Evolutionary conservation across 2,329 filamentous ascomycete species (phyloP), one percentile per base, ranked within the genome.

Genomic region (Lachnellula suecica): DNA sequence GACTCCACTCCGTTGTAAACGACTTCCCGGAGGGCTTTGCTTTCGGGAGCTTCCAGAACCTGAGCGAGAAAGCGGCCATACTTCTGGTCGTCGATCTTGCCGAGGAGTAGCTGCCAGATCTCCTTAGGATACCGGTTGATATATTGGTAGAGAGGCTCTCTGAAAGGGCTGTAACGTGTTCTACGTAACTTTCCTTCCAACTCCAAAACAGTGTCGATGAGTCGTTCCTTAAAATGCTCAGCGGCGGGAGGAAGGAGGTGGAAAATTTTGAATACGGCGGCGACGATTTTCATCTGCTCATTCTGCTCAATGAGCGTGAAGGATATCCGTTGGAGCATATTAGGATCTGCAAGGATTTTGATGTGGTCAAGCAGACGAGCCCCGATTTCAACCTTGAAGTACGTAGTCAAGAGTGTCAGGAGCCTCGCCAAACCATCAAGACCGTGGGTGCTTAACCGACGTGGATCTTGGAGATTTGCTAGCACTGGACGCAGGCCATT

Each of bases 331-430:
- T 97, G 92, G 60, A 97, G 75, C 13, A 84, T 81, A 47, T 77
- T 79, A 2, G 89, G 82, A 53, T 97, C 91, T 1, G 93, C 92
- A 58, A 99, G 91, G 10, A 87, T 83, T 66, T 93, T 93, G 71
- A 97, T 88, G 64, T 99, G 94, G 59, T 97, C 93, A 9, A 99
- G 78, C n/a, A 99, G 74, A 22, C 94, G 84, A 20, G 90, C 83
- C 6, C 94, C 95, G 49, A 99, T 99, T 68, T 99, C 94, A 1
- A 97, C 92, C 72, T 99, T 99, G 73, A 99, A 99, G 70, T 99
- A 99, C 54, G 94, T 97, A 0, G 93, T 99, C 17, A 99, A 77
- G 2, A 99, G 78, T 58, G 94, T 93, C 54, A 99, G 73, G 2
- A 99, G 78, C 35, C 93, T 85, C 17, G 92, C 92, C 27, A 99